Conservation (phyloP, 306 rosid genomes). For the Cucurbita argyrosperma region DNA sequence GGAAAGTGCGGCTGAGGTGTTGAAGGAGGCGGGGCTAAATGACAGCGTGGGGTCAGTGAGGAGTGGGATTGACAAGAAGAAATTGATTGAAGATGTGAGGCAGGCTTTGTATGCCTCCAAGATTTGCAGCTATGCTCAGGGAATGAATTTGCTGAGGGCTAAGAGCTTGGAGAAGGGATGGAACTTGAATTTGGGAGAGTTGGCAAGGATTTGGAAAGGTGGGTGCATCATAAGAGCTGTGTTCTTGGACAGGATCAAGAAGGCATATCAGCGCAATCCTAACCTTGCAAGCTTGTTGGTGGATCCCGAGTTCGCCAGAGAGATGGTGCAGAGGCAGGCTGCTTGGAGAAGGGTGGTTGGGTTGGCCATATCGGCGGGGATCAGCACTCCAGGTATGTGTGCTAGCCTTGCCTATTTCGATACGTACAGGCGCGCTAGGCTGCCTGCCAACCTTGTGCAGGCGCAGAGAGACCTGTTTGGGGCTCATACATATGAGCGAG, state of each 20-base stretch:
- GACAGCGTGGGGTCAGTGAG: slow-evolving; percentile 31
- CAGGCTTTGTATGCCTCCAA: slow-evolving; percentile 90
- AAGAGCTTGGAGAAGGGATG: slow-evolving; percentile 78
- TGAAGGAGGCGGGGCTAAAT: slow-evolving; percentile 66
- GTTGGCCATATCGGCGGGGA: slow-evolving; percentile 66
- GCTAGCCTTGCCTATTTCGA: slow-evolving; percentile 90
- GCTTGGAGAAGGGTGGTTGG: slow-evolving; percentile 95
- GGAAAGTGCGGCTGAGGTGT: slow-evolving; percentile 46
- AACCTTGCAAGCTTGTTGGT: slow-evolving; percentile 67
- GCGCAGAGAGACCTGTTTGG: slow-evolving; percentile 95
- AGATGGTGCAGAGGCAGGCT: slow-evolving; percentile 94
- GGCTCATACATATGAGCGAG: slow-evolving; percentile 82
- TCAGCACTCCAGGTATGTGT: slow-evolving; percentile 94
- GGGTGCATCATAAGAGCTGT: slow-evolving; percentile 89
- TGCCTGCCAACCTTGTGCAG: slow-evolving; percentile 93
- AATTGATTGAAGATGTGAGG: slow-evolving; percentile 80
- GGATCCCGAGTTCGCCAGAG: slow-evolving; percentile 79
- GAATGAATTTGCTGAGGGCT: slow-evolving; percentile 86
- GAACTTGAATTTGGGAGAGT: slow-evolving; percentile 75
- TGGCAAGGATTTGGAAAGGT: slow-evolving; percentile 97
- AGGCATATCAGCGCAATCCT: slow-evolving; percentile 77
- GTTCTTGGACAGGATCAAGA: slow-evolving; percentile 85
- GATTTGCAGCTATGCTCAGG: slow-evolving; percentile 93
- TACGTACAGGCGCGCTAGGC: slow-evolving; percentile 68
- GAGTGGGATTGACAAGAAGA: slow-evolving; percentile 57